Base-by-base conservation (phyloP, 345 rosid genomes). In the rapeseed (Brassica napus) region DNA sequence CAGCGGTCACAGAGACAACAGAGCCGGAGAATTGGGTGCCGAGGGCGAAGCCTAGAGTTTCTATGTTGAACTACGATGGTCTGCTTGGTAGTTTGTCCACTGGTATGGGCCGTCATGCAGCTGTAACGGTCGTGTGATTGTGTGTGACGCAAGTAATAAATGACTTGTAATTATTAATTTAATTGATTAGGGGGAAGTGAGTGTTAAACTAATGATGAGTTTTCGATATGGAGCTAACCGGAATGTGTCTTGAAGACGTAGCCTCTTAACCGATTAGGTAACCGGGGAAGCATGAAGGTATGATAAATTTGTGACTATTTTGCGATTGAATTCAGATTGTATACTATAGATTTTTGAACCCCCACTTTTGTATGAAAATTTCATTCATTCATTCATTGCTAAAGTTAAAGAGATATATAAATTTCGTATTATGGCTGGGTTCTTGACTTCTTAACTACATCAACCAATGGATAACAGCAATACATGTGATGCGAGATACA, bases 1-100 rank as follows among this genome's bases (percentile, higher is more conserved):
- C 61, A 0, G 65, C 71, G 8, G 68, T 30, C 18, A 60, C 86
- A 0, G 85, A 68, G 74, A 86, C 84, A 65, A 86, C 23, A 35
- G 79, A 63, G 1, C 77, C 77, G 8, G 77, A 57, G 37, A 71
- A 78, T 14, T 78, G 81, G 81, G 76, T 71, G 35, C 72, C 81
- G 16, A 44, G 14, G 71, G 79, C 54, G 8, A 91, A 87, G 82
- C 83, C 92, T 7, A 87, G 82, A 68, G 88, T 90, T 34, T 94
- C 98, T 15, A 76, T 92, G 97, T 68, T 94, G 71, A 94, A 94
- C 58, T 82, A 71, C 52, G 92, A 86, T 86, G 71, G 87, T 79
- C 15, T 79, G 9, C 47, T 86, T 16, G 86, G 65, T 62, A 18
- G 32, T 68, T 58, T 76, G 68, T 68, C 79, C 11, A 7, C 63